Evolutionary conservation across 2,329 filamentous ascomycete species (phyloP).

Genomic region (Botrytis fragariae): DNA sequence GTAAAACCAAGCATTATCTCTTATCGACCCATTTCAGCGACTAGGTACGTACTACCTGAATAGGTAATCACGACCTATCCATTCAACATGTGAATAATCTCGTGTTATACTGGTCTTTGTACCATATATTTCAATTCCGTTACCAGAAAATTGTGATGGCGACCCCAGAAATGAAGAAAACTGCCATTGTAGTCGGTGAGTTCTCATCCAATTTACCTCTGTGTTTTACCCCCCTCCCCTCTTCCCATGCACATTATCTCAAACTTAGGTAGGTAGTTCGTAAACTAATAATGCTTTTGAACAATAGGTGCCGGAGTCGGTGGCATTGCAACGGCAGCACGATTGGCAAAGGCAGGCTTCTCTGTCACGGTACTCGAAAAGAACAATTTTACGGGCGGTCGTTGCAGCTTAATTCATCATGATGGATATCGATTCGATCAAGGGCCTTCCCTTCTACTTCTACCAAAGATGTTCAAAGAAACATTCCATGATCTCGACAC

Average conservation of each 20-base stretch:
- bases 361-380: constrained; percentile 76
- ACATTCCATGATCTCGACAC: constrained; percentile 68
- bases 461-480: constrained; percentile 68
- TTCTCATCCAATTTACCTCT: constrained; percentile 5
- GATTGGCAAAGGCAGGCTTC: constrained; percentile 68
- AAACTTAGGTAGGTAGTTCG: not conserved
- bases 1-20: not conserved
- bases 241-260: not conserved
- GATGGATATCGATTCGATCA: constrained; percentile 70
- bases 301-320: constrained; percentile 64
- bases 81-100: constrained; percentile 29
- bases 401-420: constrained; percentile 64
- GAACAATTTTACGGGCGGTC: constrained; percentile 68
- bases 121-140: constrained; percentile 19
- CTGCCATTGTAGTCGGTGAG: constrained; percentile 53
- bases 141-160: constrained; percentile 23
- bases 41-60: not conserved
- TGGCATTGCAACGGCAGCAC: constrained; percentile 68
- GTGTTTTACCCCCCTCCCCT: not conserved
- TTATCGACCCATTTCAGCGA: not conserved
- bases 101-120: constrained; percentile 21
- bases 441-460: constrained; percentile 69
- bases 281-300: constrained; percentile 23
- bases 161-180: constrained; percentile 41
- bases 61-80: not conserved